phyloP scores from a whole-genome alignment of 176 grass and related monocot species.

The Triticum dicoccoides region DNA sequence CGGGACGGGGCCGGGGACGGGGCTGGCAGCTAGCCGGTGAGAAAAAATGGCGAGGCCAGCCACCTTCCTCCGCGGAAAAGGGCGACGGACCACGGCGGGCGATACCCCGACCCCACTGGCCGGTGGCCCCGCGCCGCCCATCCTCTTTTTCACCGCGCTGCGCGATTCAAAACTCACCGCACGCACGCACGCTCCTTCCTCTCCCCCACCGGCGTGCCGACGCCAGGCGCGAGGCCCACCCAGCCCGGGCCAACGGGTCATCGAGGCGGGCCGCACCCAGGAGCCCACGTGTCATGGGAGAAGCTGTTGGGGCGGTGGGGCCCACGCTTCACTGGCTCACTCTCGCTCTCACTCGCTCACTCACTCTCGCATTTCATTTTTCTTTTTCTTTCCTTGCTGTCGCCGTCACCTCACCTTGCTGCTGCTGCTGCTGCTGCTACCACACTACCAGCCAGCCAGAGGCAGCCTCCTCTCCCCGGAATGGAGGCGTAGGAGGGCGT shows the following conservation, averaged over 20 bases:
- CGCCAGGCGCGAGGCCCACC: neutral
- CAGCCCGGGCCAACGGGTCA: neutral
- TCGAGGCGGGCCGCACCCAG: rapidly evolving
- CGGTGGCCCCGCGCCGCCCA: neutral
- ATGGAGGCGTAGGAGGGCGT: conserved; percentile 40
- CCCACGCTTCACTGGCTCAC: neutral
- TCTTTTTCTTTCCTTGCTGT: neutral
- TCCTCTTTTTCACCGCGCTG: neutral
- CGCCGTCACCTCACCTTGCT: conserved; percentile 11
- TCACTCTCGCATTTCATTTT: neutral
- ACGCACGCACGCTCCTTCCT: neutral
- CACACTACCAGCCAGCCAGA: conserved; percentile 17
- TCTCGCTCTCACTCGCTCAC: neutral
- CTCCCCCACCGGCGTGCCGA: neutral
- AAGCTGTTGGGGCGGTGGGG: conserved; percentile 20
- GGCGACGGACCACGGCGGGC: neutral
- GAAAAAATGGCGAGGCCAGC: conserved; percentile 13
- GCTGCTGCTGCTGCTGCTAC: neutral
- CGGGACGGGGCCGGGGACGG: too few relatives aligned
- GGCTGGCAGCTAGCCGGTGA: conserved; percentile 2
- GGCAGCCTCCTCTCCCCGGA: neutral
- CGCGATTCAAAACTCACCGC: neutral
- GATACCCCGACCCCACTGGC: neutral
- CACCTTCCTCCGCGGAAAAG: neutral
- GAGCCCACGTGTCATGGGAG: neutral